Base-by-base conservation (phyloP, 2,329 filamentous ascomycete species). In the Aspergillus novoparasiticus region DNA sequence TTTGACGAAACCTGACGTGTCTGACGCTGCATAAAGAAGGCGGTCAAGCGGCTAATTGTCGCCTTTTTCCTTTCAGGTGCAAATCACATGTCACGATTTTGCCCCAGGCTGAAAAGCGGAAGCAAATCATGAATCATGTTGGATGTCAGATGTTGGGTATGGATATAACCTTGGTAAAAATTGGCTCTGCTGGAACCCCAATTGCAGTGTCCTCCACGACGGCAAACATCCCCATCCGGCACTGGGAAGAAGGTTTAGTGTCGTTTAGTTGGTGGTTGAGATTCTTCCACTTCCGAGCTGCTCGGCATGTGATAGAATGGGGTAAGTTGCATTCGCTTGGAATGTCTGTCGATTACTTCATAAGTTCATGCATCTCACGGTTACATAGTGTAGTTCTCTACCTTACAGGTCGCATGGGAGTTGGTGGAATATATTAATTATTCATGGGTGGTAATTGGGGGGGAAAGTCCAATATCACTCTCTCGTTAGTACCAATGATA, bases 101-200 rank as follows among this genome's bases (percentile, higher is more conserved):
- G 30, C 50, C 50, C 50, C 14, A 53, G 30, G 50, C 26, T 30
- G 30, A 19, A n/a, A 30, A 53, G 28, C 50, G 26, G 23, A 30
- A 28, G 50, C n/a, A 30, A 39, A 36, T 34, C 51, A 55, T 39
- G 51, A 55, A 55, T 55, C 51, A 55, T 55, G 51, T n/a, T 41
- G 16, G 19, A 36, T 36, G 34, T 36, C 34, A 36, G 34, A 36
- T 36, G 34, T 36, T 36, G 34, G 34, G 14, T 36, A 16, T 36
- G 34, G 34, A 14, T 16, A 16, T 36, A 36, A 36, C 34, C 34
- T 36, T 36, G 16, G 34, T 36, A 36, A 36, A 14, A 14, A 14
- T 12, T 36, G 34, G 12, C 32, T 5, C 11, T 36, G 14, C 39
- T 19, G 39, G 19, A 41, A 41, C 39, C 9, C n/a, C 50, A 30